These are phyloP conservation scores for Mycena olivaceomarginata DNA, from an alignment of 768 basidiomycete genomes.

Conservation along the genomic window DNA sequence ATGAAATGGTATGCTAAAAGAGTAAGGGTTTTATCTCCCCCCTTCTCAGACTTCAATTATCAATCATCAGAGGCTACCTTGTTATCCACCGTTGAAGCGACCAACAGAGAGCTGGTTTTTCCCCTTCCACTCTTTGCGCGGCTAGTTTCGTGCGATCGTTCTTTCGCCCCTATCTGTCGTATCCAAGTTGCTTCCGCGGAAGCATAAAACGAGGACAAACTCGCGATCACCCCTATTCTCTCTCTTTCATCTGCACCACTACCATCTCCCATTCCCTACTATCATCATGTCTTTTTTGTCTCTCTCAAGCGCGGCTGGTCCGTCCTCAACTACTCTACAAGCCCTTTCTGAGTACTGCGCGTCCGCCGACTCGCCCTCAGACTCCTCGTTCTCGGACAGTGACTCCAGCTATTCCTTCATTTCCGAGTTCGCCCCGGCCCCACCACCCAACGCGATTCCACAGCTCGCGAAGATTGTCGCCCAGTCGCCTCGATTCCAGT, in stretches of 20 bases:
- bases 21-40: too few relatives aligned
- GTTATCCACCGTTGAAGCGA: too few relatives aligned
- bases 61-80: too few relatives aligned
- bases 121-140: too few relatives aligned
- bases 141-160: too few relatives aligned
- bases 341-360: slow-evolving; percentile 36
- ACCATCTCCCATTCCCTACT: neutral
- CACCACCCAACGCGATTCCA: neutral
- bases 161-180: too few relatives aligned
- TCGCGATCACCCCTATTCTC: neutral
- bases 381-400: neutral
- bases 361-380: slow-evolving; percentile 25
- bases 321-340: slow-evolving; percentile 28
- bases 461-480: slow-evolving; percentile 20
- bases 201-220: neutral
- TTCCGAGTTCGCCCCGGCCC: neutral
- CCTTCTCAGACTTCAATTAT: too few relatives aligned
- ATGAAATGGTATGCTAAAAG: too few relatives aligned
- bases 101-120: too few relatives aligned
- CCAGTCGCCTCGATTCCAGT: slow-evolving; percentile 26
- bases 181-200: slow-evolving; percentile 9
- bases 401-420: slow-evolving; percentile 23
- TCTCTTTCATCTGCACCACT: slow-evolving; percentile 6
- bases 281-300: slow-evolving; percentile 17
- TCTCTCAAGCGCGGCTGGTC: slow-evolving; percentile 29